Base-by-base conservation (phyloP, 73 alveolate species). In the Tetrahymena malaccensis region DNA sequence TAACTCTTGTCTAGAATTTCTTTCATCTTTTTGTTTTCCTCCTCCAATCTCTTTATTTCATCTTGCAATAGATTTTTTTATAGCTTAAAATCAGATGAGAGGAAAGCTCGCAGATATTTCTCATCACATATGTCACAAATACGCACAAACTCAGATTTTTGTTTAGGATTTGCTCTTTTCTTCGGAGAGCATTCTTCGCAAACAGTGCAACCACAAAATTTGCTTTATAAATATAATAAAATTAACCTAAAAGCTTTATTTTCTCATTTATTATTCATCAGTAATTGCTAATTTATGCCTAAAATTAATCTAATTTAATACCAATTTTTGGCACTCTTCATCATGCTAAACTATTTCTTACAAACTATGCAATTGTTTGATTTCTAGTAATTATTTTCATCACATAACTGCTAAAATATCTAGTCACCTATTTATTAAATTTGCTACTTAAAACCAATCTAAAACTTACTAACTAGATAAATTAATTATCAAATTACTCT, bases 51-150 rank as follows among this genome's bases (percentile, higher is more conserved):
- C 89, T 70, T 70, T 19, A n/a, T 70, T n/a, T 70, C 89, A 19
- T 70, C 37, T 11, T 70, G 5, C 40, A 70, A 27, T 70, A 70
- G 37, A 12, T 25, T 31, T 27, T n/a, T 31, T 70, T 70, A 34
- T 40, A 70, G 0, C 89, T 70, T 70, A 70, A 70, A 70, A 70
- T 70, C 89, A 0, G 13, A 70, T 19, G 89, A 70, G 31, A 70
- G 89, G 37, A 70, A 70, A 5, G 89, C 89, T 85, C 96, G 34
- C 17, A 94, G 55, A 43, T 94, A 94, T 43, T 94, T 94, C 19
- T 94, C 96, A 7, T 94, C 96, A 43, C 96, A 94, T 4, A 94
- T 94, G 25, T 94, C 96, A 85, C 96, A 94, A 37, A 94, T 43
- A n/a, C 96, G 43, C 93, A 50, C 93, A 94, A 94, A 94, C 43